Base-by-base conservation (phyloP, 768 basidiomycete species). In the Sutorius australiensis region DNA sequence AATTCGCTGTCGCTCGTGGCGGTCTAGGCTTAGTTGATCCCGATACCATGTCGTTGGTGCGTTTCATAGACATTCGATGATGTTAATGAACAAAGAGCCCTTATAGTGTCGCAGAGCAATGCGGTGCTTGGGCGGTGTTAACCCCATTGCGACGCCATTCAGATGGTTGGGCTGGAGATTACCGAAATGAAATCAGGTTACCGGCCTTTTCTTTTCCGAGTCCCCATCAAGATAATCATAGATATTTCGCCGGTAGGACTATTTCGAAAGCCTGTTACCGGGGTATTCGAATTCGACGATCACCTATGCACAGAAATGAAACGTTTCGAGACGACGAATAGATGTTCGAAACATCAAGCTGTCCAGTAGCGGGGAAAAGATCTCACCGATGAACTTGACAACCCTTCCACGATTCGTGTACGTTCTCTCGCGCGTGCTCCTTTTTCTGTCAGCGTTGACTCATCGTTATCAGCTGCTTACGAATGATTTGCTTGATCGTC, bases 111-210 rank as follows among this genome's bases (percentile, higher is more conserved):
- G n/a, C 13, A 32, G 2, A 11, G 27, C 40, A 7, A n/a, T 39
- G 31, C 13, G 14, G 44, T 21, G 31, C 31, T 21, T 24, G 19
- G 8, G 32, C 45, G 47, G 48, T 17, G 42, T 48, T 48, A 31
- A 11, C 38, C 32, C 42, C 45, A 48, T 54, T 46, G 48, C 46
- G 40, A 50, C 12, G 50, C 32, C 21, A 38, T 45, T 38, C 43
- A 36, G 33, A 46, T 37, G 24, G 34, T 54, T 3, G 17, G 36
- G 24, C 48, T 52, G 64, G 65, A 54, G 48, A 59, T 64, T 55
- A 54, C 64, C 65, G 64, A 59, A 61, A 67, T 67, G 62, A 67
- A 64, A 57, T 56, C 55, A 45, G 37, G 50, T 54, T 51, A 14
- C 50, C 56, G 47, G 51, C 24, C 38, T 38, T 34, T 61, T 17